A percentile compares a stretch with the other conserved stretches of the same genome.
Evolutionary conservation across 305 asterid genomes (phyloP).

Genomic region (Solanum aculeatissimum): DNA sequence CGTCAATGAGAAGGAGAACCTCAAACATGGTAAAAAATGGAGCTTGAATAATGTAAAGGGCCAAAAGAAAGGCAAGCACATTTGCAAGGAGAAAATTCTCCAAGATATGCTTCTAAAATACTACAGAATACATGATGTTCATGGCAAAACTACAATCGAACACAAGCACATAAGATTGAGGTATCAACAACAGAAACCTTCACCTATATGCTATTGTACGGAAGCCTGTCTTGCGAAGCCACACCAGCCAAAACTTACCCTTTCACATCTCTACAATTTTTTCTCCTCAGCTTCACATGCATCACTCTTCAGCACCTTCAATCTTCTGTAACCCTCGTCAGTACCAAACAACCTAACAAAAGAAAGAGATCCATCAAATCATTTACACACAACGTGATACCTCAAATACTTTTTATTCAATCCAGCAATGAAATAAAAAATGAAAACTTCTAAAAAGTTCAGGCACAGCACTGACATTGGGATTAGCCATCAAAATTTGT

Average conservation of each 20-base stretch:
- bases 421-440: not conserved
- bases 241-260: not conserved
- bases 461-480: not conserved
- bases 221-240: not conserved
- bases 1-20: not conserved
- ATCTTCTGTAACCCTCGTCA: slow-evolving; percentile 62
- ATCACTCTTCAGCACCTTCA: slow-evolving; percentile 46
- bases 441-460: not conserved
- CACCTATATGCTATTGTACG: not conserved
- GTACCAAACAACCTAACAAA: slow-evolving; percentile 62
- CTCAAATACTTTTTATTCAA: not conserved
- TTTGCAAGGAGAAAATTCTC: not conserved
- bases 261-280: slow-evolving; percentile 20
- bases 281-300: slow-evolving; percentile 26
- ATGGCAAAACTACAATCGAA: not conserved
- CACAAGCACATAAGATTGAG: not conserved
- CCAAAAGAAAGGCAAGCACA: not conserved
- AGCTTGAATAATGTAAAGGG: not conserved
- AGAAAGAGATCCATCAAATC: not conserved
- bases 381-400: not conserved
- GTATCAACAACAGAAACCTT: not conserved
- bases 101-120: not conserved
- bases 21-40: not conserved
- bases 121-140: not conserved
- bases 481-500: not conserved